A percentile compares a stretch with the other conserved stretches of the same genome.
These are phyloP conservation scores for Jasminum sambac DNA, from an alignment of 257 asterid genomes.

Conservation along the genomic window DNA sequence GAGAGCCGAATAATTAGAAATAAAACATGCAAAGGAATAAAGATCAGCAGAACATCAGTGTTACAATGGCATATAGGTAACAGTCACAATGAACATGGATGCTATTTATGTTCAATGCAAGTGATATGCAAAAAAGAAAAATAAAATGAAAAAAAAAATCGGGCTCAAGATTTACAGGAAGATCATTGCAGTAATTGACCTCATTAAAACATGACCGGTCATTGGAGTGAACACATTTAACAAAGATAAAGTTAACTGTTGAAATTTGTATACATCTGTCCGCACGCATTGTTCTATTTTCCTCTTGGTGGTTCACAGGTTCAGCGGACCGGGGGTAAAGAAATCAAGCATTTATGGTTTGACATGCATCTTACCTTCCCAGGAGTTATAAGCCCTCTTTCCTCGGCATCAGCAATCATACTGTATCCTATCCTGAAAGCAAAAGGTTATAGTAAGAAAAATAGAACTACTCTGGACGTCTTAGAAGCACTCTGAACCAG, in stretches of 20 bases:
- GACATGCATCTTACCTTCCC: slow-evolving; percentile 66
- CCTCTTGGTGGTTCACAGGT: background rate
- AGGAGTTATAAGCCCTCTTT: slow-evolving; percentile 84
- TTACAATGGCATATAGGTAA: background rate
- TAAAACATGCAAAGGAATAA: background rate
- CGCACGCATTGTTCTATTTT: background rate
- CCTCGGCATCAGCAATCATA: slow-evolving; percentile 90
- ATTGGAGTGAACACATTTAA: slow-evolving; percentile 1
- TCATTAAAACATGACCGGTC: background rate
- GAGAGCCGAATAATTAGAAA: background rate
- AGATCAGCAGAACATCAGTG: background rate
- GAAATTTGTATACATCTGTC: background rate
- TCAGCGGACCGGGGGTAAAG: background rate
- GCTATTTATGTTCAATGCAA: background rate
- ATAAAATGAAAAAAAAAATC: background rate
- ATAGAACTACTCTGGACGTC: background rate
- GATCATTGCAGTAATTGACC: background rate
- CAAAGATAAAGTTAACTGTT: slow-evolving; percentile 12
- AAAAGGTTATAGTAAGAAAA: slow-evolving; percentile 23
- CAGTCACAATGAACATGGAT: background rate
- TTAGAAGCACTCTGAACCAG: background rate
- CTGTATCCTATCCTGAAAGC: slow-evolving; percentile 88
- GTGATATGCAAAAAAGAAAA: slow-evolving; percentile 3
- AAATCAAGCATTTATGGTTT: slow-evolving; percentile 2
- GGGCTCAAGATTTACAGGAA: background rate